Base-by-base conservation (phyloP, 2,329 filamentous ascomycete species). In the Calonectria leucothoes region DNA sequence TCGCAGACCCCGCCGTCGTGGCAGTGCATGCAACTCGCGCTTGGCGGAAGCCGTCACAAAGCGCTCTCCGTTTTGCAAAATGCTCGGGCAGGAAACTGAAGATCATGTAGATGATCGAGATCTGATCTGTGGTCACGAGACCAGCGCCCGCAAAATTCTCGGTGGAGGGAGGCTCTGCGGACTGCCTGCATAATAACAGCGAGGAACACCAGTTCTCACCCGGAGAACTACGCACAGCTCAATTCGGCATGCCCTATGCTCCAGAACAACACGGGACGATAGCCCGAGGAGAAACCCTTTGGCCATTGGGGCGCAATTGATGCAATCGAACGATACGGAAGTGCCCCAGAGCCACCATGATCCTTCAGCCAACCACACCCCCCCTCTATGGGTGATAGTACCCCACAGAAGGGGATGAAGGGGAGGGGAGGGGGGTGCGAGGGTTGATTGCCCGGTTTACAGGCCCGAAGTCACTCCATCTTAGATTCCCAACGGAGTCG, bases 11-110 rank as follows among this genome's bases (percentile, higher is more conserved):
- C 69, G 64, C 70, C 70, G 72, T 70, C 37, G 78, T 70, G 78
- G 78, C 78, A 80, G 78, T 79, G 78, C 76, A 73, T 77, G 78
- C 78, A 79, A 64, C 78, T 74, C 69, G 61, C 71, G 39, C 75
- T 76, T 79, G 76, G 74, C 74, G 39, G 61, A 45, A 35, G 68
- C 74, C 52, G 67, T 66, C 59, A 55, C 71, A 76, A 68, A 42
- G 70, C 31, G 71, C 25, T 77, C 69, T 55, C 66, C 68, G 37
- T 48, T 64, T 57, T 45, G 48, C 12, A 11, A 64, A 57, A 52
- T 45, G 37, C 33, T 72, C 42, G 49, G 63, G 72, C 37, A 11
- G 35, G 25, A 61, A 37, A 25, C 33, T 39, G 55, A 61, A 61
- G 55, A 61, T 61, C 55, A 25, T 61, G 33, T 17, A 61, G 33